Conservation (phyloP, 1,139 yeast species). For the Geotrichum histeridarum region DNA sequence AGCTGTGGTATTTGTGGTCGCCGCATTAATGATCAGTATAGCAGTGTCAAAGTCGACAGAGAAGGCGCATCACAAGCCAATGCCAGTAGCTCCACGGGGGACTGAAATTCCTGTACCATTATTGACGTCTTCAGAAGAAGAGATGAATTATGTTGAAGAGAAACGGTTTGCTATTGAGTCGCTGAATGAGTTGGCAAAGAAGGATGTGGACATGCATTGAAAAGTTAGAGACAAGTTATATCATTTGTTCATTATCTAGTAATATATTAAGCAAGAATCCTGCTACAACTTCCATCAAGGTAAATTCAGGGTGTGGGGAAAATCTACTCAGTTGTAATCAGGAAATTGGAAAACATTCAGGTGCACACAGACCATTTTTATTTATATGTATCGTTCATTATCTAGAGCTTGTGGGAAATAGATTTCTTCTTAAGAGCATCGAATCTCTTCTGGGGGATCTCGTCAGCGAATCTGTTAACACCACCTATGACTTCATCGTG, state of each 20-base stretch:
- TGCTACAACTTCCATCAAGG: too few relatives aligned
- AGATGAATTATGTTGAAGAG: slow-evolving; percentile 29
- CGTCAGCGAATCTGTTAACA: slow-evolving; percentile 62
- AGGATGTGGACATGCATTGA: not conserved
- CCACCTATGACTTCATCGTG: slow-evolving; percentile 66
- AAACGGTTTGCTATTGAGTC: slow-evolving; percentile 26
- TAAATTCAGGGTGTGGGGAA: too few relatives aligned
- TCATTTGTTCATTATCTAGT: too few relatives aligned
- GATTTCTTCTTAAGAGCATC: slow-evolving; percentile 50
- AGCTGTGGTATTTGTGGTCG: slow-evolving; percentile 50
- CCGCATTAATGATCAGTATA: slow-evolving; percentile 47
- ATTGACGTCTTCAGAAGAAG: slow-evolving; percentile 29
- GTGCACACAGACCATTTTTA: too few relatives aligned
- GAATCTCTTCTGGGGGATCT: slow-evolving; percentile 70
- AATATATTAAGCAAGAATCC: too few relatives aligned
- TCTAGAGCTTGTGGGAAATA: slow-evolving; percentile 56
- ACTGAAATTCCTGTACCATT: slow-evolving; percentile 33
- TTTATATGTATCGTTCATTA: too few relatives aligned
- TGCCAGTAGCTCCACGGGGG: slow-evolving; percentile 28
- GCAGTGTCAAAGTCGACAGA: slow-evolving; percentile 40
- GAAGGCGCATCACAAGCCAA: slow-evolving; percentile 34
- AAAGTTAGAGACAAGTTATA: too few relatives aligned
- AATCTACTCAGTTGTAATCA: too few relatives aligned
- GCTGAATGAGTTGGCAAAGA: slow-evolving; percentile 19
- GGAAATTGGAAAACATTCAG: too few relatives aligned